Evolutionary conservation across 306 rosid genomes (phyloP).

Genomic region (Canavalia gladiata): DNA sequence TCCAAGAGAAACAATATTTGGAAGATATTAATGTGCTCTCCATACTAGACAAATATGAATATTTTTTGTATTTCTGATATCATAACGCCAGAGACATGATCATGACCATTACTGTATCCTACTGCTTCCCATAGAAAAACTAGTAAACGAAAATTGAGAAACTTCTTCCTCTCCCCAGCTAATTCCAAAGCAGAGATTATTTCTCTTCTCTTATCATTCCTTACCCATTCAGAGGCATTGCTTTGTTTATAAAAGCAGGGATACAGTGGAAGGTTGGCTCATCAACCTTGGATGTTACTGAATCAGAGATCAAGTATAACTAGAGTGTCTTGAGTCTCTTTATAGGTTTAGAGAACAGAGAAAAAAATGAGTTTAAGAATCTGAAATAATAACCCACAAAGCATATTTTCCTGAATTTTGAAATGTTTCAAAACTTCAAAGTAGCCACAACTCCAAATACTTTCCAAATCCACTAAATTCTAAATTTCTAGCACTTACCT

Average conservation of each 20-base stretch:
- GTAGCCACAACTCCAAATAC: neutral
- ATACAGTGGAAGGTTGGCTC: neutral
- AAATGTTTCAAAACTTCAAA: neutral
- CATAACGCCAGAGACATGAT: too few relatives aligned
- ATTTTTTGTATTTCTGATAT: too few relatives aligned
- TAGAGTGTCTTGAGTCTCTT: neutral
- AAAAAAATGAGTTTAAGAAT: neutral
- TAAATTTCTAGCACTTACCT: conserved; percentile 8
- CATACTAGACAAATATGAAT: neutral
- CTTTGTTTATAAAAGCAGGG: neutral
- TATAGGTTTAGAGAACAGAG: neutral
- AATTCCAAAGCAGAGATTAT: neutral
- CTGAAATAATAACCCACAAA: neutral
- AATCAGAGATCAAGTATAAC: neutral
- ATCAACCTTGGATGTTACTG: conserved; percentile 23
- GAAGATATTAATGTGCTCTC: neutral
- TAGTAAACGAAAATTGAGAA: too few relatives aligned
- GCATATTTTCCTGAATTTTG: too few relatives aligned
- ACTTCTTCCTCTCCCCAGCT: too few relatives aligned
- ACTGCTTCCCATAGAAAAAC: neutral
- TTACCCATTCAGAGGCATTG: conserved; percentile 13
- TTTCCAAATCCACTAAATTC: conserved; percentile 19
- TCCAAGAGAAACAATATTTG: neutral
- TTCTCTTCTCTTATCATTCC: neutral
- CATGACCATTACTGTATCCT: neutral